These are phyloP conservation scores for Kickxella alabastrina DNA, from an alignment of 192 early-diverging fungal species.

Conservation along the genomic window DNA sequence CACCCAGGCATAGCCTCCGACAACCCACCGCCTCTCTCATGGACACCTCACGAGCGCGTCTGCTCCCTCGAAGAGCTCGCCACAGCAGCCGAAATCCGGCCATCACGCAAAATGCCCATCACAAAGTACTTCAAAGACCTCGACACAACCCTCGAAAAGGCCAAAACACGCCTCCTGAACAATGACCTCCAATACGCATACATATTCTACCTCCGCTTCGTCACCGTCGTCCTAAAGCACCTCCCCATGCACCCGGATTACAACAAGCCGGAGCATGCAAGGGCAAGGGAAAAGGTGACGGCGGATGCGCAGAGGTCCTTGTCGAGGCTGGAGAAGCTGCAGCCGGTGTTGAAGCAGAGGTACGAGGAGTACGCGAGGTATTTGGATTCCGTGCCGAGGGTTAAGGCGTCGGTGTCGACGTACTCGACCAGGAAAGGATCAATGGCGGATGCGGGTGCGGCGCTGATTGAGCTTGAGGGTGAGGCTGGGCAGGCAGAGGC, in stretches of 20 bases:
- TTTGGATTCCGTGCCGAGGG: constrained; percentile 23
- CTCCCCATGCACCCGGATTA: constrained; percentile 58
- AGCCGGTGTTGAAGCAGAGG: constrained; percentile 55
- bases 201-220: constrained; percentile 65
- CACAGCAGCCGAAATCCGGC: constrained; percentile 31
- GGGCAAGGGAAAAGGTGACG: constrained; percentile 22
- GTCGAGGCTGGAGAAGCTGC: constrained; percentile 54
- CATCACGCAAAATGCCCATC: constrained; percentile 33
- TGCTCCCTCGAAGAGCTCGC: constrained; percentile 40
- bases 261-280: constrained; percentile 49
- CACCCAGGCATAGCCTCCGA: too few species aligned
- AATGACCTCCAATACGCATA: constrained; percentile 66
- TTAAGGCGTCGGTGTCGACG: constrained; percentile 27
- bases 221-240: constrained; percentile 59
- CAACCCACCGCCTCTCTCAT: too few species aligned
- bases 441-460: not conserved
- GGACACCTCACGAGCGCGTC: constrained; percentile 44
- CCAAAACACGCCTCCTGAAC: constrained; percentile 57
- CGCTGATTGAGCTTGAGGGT: constrained; percentile 9
- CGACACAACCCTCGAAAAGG: constrained; percentile 43
- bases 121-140: constrained; percentile 40
- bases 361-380: constrained; percentile 53
- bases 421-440: constrained; percentile 22
- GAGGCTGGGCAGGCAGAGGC: not conserved
- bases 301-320: constrained; percentile 55